Conservation (phyloP, 345 rosid species). For the Anacardium occidentale region DNA sequence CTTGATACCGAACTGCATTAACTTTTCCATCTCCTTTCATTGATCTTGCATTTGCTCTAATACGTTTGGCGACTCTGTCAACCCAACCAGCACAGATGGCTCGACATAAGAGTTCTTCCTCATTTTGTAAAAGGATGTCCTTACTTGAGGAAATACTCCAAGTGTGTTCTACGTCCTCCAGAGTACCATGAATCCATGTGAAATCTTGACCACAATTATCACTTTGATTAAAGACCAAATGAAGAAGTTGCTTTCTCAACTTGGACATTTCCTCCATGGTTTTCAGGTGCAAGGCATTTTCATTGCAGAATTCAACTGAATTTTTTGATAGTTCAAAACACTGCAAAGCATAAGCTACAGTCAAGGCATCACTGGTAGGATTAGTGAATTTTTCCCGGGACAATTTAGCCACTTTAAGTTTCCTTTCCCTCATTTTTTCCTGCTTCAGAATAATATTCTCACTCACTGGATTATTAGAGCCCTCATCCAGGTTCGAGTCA, state of each 20-base stretch:
- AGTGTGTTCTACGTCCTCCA: conserved; percentile 59
- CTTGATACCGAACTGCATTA: conserved; percentile 55
- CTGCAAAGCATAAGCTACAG: conserved; percentile 66
- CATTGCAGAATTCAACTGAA: conserved; percentile 51
- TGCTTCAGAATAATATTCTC: conserved; percentile 34
- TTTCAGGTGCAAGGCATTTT: conserved; percentile 61
- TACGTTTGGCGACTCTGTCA: conserved; percentile 76
- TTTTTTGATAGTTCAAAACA: conserved; percentile 58
- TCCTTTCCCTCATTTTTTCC: conserved; percentile 53
- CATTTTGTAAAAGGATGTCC: conserved; percentile 51
- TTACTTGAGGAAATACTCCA: conserved; percentile 57
- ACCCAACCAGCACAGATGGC: conserved; percentile 98
- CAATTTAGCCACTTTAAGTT: conserved; percentile 45
- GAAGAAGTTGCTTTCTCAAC: conserved; percentile 80
- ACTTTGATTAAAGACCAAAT: conserved; percentile 56
- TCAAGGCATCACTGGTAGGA: conserved; percentile 80
- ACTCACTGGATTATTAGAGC: conserved; percentile 20
- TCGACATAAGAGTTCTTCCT: conserved; percentile 71
- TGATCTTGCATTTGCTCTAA: conserved; percentile 31
- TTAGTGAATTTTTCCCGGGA: conserved; percentile 66
- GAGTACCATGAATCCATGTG: conserved; percentile 73
- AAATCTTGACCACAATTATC: conserved; percentile 37
- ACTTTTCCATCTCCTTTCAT: conserved; percentile 45
- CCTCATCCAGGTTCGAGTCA: conserved; percentile 29
- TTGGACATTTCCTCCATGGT: conserved; percentile 93